Percentiles rank a stretch among this genome's conserved stretches.
Conservation (phyloP, 306 rosid species). For the Begonia peltatifolia region DNA sequence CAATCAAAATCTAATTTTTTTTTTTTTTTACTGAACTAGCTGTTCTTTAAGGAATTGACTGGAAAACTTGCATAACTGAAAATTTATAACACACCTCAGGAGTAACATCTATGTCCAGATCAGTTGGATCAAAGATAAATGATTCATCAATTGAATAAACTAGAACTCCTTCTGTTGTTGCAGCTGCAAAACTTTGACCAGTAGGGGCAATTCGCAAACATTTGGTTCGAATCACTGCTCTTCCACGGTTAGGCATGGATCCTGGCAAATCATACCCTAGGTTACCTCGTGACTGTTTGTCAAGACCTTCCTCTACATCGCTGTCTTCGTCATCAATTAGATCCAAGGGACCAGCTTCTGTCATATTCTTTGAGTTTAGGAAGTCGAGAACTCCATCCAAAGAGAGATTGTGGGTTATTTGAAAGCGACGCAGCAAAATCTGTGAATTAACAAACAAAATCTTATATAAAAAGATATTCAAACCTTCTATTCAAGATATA, state of each 20-base stretch:
- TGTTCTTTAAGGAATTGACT: no score
- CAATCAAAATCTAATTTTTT: no score
- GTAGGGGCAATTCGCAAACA: conserved; percentile 82
- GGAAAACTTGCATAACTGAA: no score
- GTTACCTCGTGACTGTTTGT: conserved; percentile 54
- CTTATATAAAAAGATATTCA: conserved; percentile 6
- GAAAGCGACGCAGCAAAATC: conserved; percentile 72
- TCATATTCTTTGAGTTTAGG: conserved; percentile 91
- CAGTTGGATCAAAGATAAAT: conserved; percentile 87
- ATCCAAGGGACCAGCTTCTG: conserved; percentile 82
- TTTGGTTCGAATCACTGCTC: conserved; percentile 72
- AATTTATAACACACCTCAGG: conserved; percentile 47
- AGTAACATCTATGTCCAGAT: conserved; percentile 90
- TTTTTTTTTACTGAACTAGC: no score
- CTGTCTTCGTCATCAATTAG: conserved; percentile 74
- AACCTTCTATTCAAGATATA: no score
- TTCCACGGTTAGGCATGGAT: conserved; percentile 69
- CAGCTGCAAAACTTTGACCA: conserved; percentile 84
- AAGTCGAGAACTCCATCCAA: conserved; percentile 88
- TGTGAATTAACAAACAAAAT: conserved; percentile 18
- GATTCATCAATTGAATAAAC: conserved; percentile 81
- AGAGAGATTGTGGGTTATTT: conserved; percentile 83
- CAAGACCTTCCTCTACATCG: conserved; percentile 68
- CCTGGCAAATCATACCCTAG: conserved; percentile 73
- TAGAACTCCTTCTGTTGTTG: conserved; percentile 89